Conservation (phyloP, 2,329 filamentous ascomycete species). For the Ceratocystis eucalypticola region DNA sequence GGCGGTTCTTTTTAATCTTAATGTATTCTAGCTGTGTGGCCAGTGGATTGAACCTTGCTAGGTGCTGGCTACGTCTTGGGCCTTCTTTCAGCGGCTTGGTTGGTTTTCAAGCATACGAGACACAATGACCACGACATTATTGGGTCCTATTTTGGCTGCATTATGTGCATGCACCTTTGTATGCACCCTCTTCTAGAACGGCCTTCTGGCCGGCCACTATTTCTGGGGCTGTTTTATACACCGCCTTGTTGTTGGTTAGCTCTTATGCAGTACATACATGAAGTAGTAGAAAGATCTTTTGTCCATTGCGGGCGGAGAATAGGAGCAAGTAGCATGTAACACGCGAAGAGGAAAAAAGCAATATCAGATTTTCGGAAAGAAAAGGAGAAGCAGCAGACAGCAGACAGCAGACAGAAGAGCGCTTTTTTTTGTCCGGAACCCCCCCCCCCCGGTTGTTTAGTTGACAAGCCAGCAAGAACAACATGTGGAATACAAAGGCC, state of each 20-base stretch:
- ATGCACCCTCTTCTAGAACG: background rate
- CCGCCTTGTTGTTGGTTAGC: background rate
- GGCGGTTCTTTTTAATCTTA: background rate
- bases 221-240: background rate
- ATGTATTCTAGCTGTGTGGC: background rate
- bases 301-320: background rate
- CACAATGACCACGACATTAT: background rate
- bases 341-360: background rate
- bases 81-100: background rate
- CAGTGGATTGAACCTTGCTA: too few species aligned
- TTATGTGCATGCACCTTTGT: background rate
- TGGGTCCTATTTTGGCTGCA: background rate
- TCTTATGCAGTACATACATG: background rate
- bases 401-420: background rate
- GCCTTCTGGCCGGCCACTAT: background rate
- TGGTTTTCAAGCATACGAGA: background rate
- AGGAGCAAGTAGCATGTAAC: background rate
- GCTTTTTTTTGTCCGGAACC: background rate
- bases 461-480: background rate
- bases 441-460: too few species aligned
- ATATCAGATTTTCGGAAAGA: background rate
- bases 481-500: background rate
- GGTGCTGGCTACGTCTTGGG: too few species aligned
- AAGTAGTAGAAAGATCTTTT: background rate
- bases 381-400: too few species aligned